Percentiles rank a stretch among this genome's conserved stretches.
Conservation (phyloP, 2,329 filamentous ascomycete genomes). For the Emmonsiellopsis sp. region DNA sequence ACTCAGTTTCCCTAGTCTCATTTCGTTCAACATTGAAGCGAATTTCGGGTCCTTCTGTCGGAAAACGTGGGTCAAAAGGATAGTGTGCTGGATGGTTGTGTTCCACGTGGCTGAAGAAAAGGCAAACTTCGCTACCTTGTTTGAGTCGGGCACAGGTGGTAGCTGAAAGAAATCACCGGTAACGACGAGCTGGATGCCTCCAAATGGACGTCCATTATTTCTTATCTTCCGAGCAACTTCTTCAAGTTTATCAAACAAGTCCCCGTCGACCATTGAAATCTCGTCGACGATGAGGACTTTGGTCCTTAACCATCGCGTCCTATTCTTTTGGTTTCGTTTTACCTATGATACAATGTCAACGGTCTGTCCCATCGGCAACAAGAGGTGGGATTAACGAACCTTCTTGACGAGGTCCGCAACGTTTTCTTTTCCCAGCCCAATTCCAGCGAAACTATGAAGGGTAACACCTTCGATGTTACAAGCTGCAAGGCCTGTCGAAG, state of each 20-base stretch:
- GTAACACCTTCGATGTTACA: conserved; percentile 96
- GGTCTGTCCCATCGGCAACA: conserved; percentile 10
- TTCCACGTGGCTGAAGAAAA: conserved; percentile 90
- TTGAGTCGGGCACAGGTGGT: conserved; percentile 77
- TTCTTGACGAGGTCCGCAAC: conserved; percentile 75
- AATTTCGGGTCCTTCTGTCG: conserved; percentile 88
- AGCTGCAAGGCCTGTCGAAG: conserved; percentile 88
- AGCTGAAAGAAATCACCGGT: conserved; percentile 98
- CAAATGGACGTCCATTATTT: conserved; percentile 87
- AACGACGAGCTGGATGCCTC: conserved; percentile 89
- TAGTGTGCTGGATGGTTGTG: conserved; percentile 89
- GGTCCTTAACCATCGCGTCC: conserved; percentile 77
- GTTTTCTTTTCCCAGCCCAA: conserved; percentile 87
- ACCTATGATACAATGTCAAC: conserved; percentile 40
- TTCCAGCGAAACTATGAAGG: conserved; percentile 89
- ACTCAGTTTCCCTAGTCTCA: conserved; percentile 77
- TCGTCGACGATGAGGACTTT: conserved; percentile 88
- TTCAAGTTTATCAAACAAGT: conserved; percentile 92
- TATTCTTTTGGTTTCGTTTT: conserved; percentile 76
- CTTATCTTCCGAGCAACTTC: conserved; percentile 74
- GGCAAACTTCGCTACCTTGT: conserved; percentile 70
- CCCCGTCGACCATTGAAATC: conserved; percentile 96
- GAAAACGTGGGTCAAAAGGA: conserved; percentile 90
- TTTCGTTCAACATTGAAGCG: conserved; percentile 92
- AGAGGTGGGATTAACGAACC: conserved; percentile 15